A percentile compares a stretch with the other conserved stretches of the same genome.
Evolutionary conservation across 495 filamentous ascomycete species (phyloP).

Genomic region (Apodospora peruviana): DNA sequence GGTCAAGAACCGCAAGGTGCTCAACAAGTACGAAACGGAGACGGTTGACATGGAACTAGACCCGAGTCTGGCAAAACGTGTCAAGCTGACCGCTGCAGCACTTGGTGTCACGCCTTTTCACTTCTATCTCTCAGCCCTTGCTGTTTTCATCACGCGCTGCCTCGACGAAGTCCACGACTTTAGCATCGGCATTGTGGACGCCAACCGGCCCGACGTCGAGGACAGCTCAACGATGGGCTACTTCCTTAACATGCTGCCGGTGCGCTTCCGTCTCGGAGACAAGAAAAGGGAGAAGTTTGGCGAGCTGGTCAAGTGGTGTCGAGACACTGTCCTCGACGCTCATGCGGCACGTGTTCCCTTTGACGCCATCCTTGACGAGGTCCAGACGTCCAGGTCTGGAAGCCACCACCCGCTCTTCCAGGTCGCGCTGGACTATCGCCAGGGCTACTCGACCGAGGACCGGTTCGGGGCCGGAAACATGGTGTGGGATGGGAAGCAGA

Average conservation of each 20-base stretch:
- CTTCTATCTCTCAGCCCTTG: conserved; percentile 29
- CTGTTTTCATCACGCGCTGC: conserved; percentile 24
- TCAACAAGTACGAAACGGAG: conserved; percentile 1
- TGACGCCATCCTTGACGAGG: conserved; percentile 28
- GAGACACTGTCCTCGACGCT: conserved; percentile 4
- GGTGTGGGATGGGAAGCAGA: background rate
- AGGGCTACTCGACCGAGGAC: conserved; percentile 9
- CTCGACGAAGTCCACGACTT: conserved; percentile 19
- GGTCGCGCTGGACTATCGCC: conserved; percentile 30
- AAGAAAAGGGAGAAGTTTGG: conserved; percentile 7
- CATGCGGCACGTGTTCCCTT: conserved; percentile 25
- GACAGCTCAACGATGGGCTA: conserved; percentile 32
- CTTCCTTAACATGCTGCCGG: conserved; percentile 44
- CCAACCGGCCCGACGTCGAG: conserved; percentile 22
- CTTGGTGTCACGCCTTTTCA: conserved; percentile 30
- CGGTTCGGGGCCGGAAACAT: background rate
- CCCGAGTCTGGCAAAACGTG: conserved; percentile 1
- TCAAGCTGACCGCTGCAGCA: conserved; percentile 3
- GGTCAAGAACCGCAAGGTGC: background rate
- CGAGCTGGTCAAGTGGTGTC: conserved; percentile 1
- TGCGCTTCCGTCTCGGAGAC: conserved; percentile 23
- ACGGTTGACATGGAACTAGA: conserved; percentile 3
- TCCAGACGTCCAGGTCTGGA: conserved; percentile 12
- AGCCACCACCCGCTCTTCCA: conserved; percentile 31
- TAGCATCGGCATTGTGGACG: conserved; percentile 34